phyloP scores from a whole-genome alignment of 2,329 filamentous ascomycete genomes.

The Coniochaeta sp. region DNA sequence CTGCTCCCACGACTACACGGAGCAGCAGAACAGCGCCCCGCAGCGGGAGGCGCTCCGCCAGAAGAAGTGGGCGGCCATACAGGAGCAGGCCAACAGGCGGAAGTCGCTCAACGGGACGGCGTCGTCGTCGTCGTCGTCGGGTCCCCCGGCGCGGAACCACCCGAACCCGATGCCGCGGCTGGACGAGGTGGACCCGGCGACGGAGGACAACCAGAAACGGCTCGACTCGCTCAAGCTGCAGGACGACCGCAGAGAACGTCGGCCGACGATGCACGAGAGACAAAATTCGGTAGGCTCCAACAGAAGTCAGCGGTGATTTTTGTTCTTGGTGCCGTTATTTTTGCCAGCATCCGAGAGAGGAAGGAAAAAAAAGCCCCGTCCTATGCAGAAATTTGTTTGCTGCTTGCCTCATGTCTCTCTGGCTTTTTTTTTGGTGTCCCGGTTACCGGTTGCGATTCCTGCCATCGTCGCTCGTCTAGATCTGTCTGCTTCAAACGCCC shows the following conservation, averaged over 20 bases:
- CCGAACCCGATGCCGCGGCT: slow-evolving; percentile 38
- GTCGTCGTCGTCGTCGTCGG: slow-evolving; percentile 22
- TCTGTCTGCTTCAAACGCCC: neutral
- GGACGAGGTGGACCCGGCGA: slow-evolving; percentile 72
- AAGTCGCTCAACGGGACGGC: slow-evolving; percentile 36
- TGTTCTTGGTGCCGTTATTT: slow-evolving; percentile 8
- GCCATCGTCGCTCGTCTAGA: slow-evolving; percentile 4
- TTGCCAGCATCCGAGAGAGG: slow-evolving; percentile 3
- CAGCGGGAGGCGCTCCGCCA: slow-evolving; percentile 74
- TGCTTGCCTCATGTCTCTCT: slow-evolving; percentile 6
- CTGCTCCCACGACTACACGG: slow-evolving; percentile 96
- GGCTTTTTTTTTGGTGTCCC: neutral
- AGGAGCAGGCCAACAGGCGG: slow-evolving; percentile 68
- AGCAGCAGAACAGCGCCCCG: slow-evolving; percentile 88
- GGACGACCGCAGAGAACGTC: slow-evolving; percentile 58
- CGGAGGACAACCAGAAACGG: slow-evolving; percentile 78
- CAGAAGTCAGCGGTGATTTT: slow-evolving; percentile 39
- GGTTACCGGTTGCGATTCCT: neutral
- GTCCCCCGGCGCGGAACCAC: slow-evolving; percentile 25
- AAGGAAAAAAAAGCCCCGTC: neutral
- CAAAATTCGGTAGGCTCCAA: slow-evolving; percentile 51
- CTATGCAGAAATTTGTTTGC: neutral
- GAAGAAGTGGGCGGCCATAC: slow-evolving; percentile 81
- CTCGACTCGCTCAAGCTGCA: slow-evolving; percentile 86
- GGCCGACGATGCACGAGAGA: slow-evolving; percentile 47